Percentiles rank a stretch among this genome's conserved stretches.
phyloP scores from a whole-genome alignment of 2,329 filamentous ascomycete genomes.

The Fusarium vanettenii region DNA sequence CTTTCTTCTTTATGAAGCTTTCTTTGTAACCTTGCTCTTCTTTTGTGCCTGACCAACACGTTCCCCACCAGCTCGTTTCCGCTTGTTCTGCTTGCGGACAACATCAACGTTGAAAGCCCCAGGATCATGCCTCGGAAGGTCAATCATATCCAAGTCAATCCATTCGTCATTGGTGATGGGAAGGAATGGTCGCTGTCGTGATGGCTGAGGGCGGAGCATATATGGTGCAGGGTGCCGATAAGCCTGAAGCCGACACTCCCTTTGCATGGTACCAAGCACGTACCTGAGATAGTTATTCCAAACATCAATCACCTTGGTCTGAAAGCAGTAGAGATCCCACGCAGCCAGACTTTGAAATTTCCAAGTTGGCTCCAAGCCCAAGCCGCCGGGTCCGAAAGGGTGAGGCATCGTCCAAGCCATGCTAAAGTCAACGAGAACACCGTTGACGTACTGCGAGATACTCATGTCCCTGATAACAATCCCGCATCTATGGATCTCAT shows the following conservation, averaged over 20 bases:
- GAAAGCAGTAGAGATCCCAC: slow-evolving; percentile 6
- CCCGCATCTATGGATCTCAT: background rate
- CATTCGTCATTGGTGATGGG: background rate
- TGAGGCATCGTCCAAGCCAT: background rate
- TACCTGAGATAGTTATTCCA: background rate
- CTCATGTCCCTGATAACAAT: slow-evolving; percentile 7
- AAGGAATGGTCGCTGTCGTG: background rate
- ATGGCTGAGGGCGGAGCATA: background rate
- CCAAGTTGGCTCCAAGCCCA: background rate
- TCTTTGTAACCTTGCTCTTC: background rate
- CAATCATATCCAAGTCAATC: background rate
- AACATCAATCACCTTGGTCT: background rate
- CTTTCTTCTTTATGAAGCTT: too few relatives aligned
- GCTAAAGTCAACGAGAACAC: slow-evolving; percentile 14
- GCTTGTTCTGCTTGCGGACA: background rate
- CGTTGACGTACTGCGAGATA: slow-evolving; percentile 9
- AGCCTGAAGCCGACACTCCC: background rate
- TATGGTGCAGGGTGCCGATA: background rate
- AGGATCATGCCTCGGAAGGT: slow-evolving; percentile 1
- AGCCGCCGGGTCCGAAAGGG: background rate
- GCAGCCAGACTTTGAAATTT: slow-evolving; percentile 12
- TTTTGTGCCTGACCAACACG: background rate
- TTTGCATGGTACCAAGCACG: background rate
- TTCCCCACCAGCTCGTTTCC: background rate
- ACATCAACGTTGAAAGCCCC: background rate